These are phyloP conservation scores for Puccinia horiana DNA, from an alignment of 1,284 basidiomycete genomes.

Conservation along the genomic window DNA sequence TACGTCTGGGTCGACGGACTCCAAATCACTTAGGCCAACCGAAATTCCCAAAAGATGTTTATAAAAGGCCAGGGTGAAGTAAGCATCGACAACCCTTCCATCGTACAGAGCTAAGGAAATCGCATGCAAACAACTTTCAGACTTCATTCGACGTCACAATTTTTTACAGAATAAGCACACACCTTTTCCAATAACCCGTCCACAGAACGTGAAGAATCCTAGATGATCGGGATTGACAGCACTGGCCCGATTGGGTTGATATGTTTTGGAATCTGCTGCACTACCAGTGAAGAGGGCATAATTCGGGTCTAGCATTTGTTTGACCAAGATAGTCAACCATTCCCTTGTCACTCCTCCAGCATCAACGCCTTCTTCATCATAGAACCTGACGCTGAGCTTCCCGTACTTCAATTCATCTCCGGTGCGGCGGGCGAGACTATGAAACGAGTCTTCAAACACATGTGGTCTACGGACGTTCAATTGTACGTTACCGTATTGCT, in stretches of 20 bases:
- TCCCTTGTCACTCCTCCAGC: conserved; percentile 97
- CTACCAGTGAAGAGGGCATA: conserved; percentile 98
- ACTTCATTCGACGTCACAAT: neutral
- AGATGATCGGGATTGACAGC: conserved; percentile 82
- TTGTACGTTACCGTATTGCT: conserved; percentile 80
- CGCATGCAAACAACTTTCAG: neutral
- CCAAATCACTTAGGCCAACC: conserved; percentile 89
- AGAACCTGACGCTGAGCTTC: conserved; percentile 93
- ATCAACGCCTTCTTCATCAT: conserved; percentile 96
- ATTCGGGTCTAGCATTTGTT: conserved; percentile 99
- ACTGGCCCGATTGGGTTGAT: conserved; percentile 94
- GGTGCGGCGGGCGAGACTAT: conserved; percentile 80
- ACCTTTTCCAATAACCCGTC: conserved; percentile 79
- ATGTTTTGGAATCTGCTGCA: conserved; percentile 87
- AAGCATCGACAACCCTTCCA: conserved; percentile 91
- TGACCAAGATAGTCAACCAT: conserved; percentile 88
- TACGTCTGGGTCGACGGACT: conserved; percentile 83
- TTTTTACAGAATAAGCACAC: neutral
- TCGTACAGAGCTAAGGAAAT: conserved; percentile 78
- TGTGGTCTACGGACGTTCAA: conserved; percentile 88
- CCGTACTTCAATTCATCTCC: conserved; percentile 98
- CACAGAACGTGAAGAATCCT: conserved; percentile 98
- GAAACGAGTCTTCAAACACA: conserved; percentile 97
- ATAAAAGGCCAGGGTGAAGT: conserved; percentile 87
- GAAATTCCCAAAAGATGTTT: conserved; percentile 86